Percentiles rank a stretch among this genome's conserved stretches.
phyloP scores from a whole-genome alignment of 1,284 basidiomycete species.

The Mycosarcoma mackinlayi region DNA sequence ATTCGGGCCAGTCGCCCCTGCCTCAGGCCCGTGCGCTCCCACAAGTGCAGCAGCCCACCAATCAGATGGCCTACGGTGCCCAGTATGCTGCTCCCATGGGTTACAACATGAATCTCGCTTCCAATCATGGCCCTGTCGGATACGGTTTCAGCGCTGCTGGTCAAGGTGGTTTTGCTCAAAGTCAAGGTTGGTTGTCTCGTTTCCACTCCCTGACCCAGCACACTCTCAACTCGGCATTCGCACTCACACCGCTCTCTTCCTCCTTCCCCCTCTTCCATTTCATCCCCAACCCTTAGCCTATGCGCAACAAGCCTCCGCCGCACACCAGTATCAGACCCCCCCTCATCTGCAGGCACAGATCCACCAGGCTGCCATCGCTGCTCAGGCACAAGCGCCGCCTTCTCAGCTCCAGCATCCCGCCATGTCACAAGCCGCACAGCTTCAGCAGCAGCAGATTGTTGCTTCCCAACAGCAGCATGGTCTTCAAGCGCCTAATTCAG shows the following conservation, averaged over 20 bases:
- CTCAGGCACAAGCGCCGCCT: slow-evolving; percentile 61
- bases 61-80: slow-evolving; percentile 59
- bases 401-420: slow-evolving; percentile 62
- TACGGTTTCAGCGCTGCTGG: slow-evolving; percentile 57
- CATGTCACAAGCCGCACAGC: slow-evolving; percentile 59
- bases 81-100: slow-evolving; percentile 59
- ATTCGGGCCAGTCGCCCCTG: slow-evolving; percentile 38
- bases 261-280: neutral
- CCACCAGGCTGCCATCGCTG: slow-evolving; percentile 59
- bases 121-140: slow-evolving; percentile 34
- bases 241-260: neutral
- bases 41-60: slow-evolving; percentile 58
- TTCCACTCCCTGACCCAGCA: neutral
- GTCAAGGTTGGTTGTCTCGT: slow-evolving; percentile 54
- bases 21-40: slow-evolving; percentile 42
- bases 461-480: slow-evolving; percentile 43
- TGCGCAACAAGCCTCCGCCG: slow-evolving; percentile 48
- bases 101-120: slow-evolving; percentile 45
- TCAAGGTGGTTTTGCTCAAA: slow-evolving; percentile 62
- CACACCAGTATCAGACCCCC: slow-evolving; percentile 41
- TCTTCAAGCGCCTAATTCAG: slow-evolving; percentile 42
- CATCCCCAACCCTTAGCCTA: slow-evolving; percentile 38
- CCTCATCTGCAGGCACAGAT: slow-evolving; percentile 61
- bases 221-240: neutral
- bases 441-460: slow-evolving; percentile 61